Evolutionary conservation across 2,329 filamentous ascomycete species (phyloP).

Genomic region (Diaporthe vexans): DNA sequence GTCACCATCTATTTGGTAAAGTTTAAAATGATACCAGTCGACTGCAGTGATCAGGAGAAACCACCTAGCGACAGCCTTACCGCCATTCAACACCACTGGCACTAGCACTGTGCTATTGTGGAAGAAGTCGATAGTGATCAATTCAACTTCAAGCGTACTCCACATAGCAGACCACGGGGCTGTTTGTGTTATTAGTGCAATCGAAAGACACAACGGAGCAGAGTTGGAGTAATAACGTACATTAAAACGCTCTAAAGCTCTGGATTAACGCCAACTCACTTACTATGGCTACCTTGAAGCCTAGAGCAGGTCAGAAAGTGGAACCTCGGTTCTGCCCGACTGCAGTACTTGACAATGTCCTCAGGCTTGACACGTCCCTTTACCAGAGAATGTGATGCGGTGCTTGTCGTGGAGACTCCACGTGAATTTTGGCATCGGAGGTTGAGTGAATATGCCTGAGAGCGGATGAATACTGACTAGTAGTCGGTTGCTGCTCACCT

Average conservation of each 20-base stretch:
- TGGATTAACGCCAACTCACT: not conserved
- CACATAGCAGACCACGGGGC: too few relatives aligned
- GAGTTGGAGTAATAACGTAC: not conserved
- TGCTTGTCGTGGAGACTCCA: too few relatives aligned
- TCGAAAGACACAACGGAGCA: not conserved
- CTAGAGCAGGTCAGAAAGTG: not conserved
- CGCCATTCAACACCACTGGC: too few relatives aligned
- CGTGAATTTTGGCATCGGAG: not conserved
- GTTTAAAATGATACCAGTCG: not conserved
- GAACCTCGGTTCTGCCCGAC: not conserved
- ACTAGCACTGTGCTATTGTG: too few relatives aligned
- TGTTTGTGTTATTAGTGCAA: not conserved
- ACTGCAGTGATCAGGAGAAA: too few relatives aligned
- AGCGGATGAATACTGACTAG: not conserved
- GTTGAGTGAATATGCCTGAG: not conserved
- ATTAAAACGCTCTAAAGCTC: not conserved
- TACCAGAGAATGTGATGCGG: not conserved
- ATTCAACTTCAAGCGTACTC: too few relatives aligned
- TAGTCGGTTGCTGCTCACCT: not conserved
- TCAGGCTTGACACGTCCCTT: not conserved
- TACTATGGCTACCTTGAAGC: not conserved
- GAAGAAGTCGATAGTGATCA: too few relatives aligned
- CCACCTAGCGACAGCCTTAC: too few relatives aligned
- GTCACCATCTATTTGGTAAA: conserved; percentile 14
- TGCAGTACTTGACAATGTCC: not conserved